A percentile compares a stretch with the other conserved stretches of the same genome.
phyloP scores from a whole-genome alignment of 2,329 filamentous ascomycete genomes.

The Penicillium sp. region DNA sequence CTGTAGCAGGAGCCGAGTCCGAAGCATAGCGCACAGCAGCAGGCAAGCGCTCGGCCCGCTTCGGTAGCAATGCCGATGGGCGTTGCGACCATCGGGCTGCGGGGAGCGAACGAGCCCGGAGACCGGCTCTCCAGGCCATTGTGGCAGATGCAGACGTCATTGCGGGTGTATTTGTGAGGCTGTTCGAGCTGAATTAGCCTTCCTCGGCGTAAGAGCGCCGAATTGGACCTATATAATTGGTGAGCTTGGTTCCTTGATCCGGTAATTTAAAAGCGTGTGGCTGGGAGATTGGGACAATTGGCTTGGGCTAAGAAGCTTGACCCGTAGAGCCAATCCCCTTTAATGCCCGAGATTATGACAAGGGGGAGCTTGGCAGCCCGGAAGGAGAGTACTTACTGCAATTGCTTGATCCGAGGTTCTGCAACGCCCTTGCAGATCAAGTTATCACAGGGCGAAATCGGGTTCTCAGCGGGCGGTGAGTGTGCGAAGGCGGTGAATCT shows the following conservation, averaged over 20 bases:
- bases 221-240: conserved; percentile 14
- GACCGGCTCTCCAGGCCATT: conserved; percentile 28
- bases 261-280: not conserved
- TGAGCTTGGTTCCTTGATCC: conserved; percentile 4
- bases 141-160: conserved; percentile 26
- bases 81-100: conserved; percentile 25
- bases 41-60: conserved; percentile 13
- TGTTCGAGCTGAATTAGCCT: conserved; percentile 14
- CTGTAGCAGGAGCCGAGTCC: conserved; percentile 18
- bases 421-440: conserved; percentile 19
- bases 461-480: conserved; percentile 21
- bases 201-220: conserved; percentile 16
- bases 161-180: not conserved
- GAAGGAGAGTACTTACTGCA: conserved; percentile 15
- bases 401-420: conserved; percentile 21
- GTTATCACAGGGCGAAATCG: conserved; percentile 16
- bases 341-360: not conserved
- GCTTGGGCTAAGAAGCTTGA: not conserved
- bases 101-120: conserved; percentile 25
- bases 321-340: not conserved
- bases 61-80: conserved; percentile 20
- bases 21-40: conserved; percentile 24
- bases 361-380: not conserved
- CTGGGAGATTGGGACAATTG: not conserved
- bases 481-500: not conserved